These are phyloP conservation scores for Xylaria arbuscula DNA, from an alignment of 2,329 filamentous ascomycete genomes.

Conservation along the genomic window DNA sequence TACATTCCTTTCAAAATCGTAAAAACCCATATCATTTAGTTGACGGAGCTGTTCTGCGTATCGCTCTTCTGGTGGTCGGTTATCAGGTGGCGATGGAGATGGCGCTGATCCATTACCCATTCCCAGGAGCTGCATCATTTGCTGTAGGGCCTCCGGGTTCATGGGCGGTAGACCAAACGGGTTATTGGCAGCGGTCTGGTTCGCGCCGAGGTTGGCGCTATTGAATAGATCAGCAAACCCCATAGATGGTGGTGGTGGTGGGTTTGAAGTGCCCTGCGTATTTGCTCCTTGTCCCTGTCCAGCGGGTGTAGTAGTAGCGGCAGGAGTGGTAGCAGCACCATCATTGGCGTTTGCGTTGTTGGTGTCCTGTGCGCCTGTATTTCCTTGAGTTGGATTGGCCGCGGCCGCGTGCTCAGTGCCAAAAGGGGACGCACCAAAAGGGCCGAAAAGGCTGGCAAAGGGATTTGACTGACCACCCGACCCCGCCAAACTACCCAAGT, in stretches of 20 bases:
- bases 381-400: conserved; percentile 41
- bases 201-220: conserved; percentile 44
- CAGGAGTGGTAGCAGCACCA: too few species aligned
- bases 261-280: conserved; percentile 48
- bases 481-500: conserved; percentile 49
- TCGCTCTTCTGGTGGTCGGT: conserved; percentile 88
- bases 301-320: conserved; percentile 47
- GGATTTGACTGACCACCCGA: conserved; percentile 47
- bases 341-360: conserved; percentile 41
- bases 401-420: conserved; percentile 45
- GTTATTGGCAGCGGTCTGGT: conserved; percentile 50
- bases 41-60: conserved; percentile 90
- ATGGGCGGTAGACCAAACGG: conserved; percentile 58
- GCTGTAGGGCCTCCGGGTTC: conserved; percentile 66
- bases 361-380: conserved; percentile 24
- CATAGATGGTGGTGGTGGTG: conserved; percentile 63
- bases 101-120: conserved; percentile 51
- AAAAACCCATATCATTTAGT: conserved; percentile 99
- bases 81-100: conserved; percentile 74
- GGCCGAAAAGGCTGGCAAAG: conserved; percentile 56
- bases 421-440: conserved; percentile 49
- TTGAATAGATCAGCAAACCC: conserved; percentile 76
- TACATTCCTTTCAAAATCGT: conserved; percentile 93
- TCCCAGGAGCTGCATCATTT: conserved; percentile 64
- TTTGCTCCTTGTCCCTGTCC: conserved; percentile 44